Evolutionary conservation across 129 eudicot genomes (phyloP).

Genomic region (Oenanthe sinensis): DNA sequence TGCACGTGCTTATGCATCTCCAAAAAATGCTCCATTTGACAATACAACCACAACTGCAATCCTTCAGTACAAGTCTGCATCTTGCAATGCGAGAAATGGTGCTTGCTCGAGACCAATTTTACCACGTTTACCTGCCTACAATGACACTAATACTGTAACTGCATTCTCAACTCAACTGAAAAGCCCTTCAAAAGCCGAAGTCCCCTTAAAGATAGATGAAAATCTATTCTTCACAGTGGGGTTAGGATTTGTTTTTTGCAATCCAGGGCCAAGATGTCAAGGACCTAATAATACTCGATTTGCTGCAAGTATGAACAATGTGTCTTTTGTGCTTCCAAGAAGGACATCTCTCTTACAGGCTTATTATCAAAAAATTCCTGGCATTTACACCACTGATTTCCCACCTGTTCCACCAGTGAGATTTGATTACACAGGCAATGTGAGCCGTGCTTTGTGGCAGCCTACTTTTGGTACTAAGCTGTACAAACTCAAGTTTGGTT

Average conservation of each 20-base stretch:
- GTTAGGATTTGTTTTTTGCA: conserved; percentile 44
- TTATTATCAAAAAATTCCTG: conserved; percentile 43
- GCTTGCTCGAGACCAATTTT: conserved; percentile 25
- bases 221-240: conserved; percentile 45
- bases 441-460: conserved; percentile 49
- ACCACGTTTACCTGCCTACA: conserved; percentile 48
- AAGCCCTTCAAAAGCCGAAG: conserved; percentile 31
- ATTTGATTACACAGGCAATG: conserved; percentile 63
- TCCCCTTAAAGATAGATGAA: conserved; percentile 42
- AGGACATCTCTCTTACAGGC: conserved; percentile 50
- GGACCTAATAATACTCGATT: conserved; percentile 63
- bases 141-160: conserved; percentile 47
- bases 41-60: conserved; percentile 59
- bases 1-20: conserved; percentile 42
- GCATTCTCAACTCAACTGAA: conserved; percentile 35
- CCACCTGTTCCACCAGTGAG: conserved; percentile 53
- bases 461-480: conserved; percentile 48
- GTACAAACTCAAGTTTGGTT: conserved; percentile 49
- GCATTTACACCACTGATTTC: conserved; percentile 52
- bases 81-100: conserved; percentile 20
- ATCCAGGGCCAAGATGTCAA: conserved; percentile 51
- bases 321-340: conserved; percentile 49
- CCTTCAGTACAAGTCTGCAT: conserved; percentile 31
- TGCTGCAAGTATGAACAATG: conserved; percentile 63
- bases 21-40: conserved; percentile 40